Conservation (phyloP, 1,139 yeast species). For the Saccharomyces hybrid region DNA sequence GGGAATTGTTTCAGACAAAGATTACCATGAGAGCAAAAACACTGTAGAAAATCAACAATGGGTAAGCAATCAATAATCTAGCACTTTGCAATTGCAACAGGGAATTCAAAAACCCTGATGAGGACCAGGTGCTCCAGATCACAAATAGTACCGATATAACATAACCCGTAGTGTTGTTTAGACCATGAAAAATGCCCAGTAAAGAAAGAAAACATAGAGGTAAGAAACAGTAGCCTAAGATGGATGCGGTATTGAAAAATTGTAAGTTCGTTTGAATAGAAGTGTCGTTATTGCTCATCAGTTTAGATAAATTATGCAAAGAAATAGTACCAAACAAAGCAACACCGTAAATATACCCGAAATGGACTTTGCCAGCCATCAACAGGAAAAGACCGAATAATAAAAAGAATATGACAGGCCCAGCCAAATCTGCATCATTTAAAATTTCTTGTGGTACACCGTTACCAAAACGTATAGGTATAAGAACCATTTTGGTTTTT, state of each 20-base stretch:
- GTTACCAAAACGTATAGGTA: slow-evolving; percentile 56
- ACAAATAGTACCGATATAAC: slow-evolving; percentile 60
- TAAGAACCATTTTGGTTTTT: slow-evolving; percentile 81
- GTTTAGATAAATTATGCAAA: slow-evolving; percentile 72
- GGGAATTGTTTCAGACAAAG: slow-evolving; percentile 46
- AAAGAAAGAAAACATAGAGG: slow-evolving; percentile 81
- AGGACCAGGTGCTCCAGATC: slow-evolving; percentile 90
- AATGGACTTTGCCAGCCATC: slow-evolving; percentile 85
- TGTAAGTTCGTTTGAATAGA: slow-evolving; percentile 23
- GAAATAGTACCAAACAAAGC: slow-evolving; percentile 86
- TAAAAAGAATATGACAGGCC: slow-evolving; percentile 84
- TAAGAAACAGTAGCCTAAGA: slow-evolving; percentile 84
- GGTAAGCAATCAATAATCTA: slow-evolving; percentile 87
- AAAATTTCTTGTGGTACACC: slow-evolving; percentile 49
- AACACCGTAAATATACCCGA: slow-evolving; percentile 94
- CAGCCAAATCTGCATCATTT: slow-evolving; percentile 90
- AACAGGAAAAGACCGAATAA: slow-evolving; percentile 79
- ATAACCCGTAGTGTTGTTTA: slow-evolving; percentile 75
- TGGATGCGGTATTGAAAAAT: slow-evolving; percentile 52
- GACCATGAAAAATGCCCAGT: slow-evolving; percentile 55
- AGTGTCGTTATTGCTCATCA: slow-evolving; percentile 46
- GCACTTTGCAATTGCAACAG: slow-evolving; percentile 79
- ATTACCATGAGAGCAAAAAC: slow-evolving; percentile 96
- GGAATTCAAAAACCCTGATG: slow-evolving; percentile 87
- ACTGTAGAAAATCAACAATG: slow-evolving; percentile 82